Conservation (phyloP, 2,329 filamentous ascomycete species). For the Ambrosiella cleistominuta region DNA sequence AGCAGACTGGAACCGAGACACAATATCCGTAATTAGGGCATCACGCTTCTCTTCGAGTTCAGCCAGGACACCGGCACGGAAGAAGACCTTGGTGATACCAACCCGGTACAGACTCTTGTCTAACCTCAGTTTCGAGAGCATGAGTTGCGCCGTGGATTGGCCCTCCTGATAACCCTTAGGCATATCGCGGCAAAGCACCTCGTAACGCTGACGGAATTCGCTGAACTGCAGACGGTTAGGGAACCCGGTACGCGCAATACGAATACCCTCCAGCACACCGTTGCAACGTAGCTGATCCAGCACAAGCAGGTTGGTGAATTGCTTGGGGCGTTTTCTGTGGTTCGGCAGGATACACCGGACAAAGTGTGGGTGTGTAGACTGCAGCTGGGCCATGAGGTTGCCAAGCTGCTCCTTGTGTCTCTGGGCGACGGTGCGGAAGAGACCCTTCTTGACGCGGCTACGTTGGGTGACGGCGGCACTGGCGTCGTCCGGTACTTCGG, state of each 20-base stretch:
- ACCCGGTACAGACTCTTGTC: constrained; percentile 81
- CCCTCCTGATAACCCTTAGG: constrained; percentile 84
- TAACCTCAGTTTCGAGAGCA: constrained; percentile 75
- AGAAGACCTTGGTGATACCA: constrained; percentile 93
- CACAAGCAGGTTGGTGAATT: constrained; percentile 80
- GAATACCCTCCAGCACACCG: constrained; percentile 95
- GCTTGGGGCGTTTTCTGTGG: constrained; percentile 91
- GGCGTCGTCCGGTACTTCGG: constrained; percentile 57
- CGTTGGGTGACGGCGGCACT: constrained; percentile 37
- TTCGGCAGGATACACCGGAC: constrained; percentile 96
- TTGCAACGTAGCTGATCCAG: constrained; percentile 96
- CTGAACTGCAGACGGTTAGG: constrained; percentile 82
- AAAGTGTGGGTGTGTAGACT: constrained; percentile 95
- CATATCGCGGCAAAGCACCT: constrained; percentile 77
- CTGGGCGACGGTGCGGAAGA: constrained; percentile 93
- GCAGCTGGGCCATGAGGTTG: constrained; percentile 82
- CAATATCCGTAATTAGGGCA: constrained; percentile 79
- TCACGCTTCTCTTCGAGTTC: constrained; percentile 95
- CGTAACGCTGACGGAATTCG: constrained; percentile 90
- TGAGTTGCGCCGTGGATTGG: constrained; percentile 65
- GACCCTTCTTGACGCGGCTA: constrained; percentile 84
- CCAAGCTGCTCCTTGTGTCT: constrained; percentile 96
- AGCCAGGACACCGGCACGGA: constrained; percentile 84
- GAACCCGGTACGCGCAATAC: constrained; percentile 91
- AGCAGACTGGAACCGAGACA: constrained; percentile 81